These are phyloP conservation scores for Trichoderma lentiforme DNA, from an alignment of 2,329 filamentous ascomycete species.

Conservation along the genomic window DNA sequence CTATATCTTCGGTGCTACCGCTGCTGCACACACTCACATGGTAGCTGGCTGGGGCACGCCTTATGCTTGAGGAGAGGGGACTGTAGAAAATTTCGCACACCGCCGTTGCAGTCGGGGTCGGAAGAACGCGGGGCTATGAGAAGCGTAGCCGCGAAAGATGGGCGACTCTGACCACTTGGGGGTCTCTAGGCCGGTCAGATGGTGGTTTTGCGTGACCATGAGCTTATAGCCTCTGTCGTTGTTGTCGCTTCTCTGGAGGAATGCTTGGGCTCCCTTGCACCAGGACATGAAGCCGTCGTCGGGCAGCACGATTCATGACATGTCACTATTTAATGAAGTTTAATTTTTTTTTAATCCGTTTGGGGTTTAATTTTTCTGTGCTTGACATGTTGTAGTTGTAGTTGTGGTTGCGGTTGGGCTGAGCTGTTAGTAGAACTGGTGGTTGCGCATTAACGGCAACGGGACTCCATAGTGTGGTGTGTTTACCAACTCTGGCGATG, in stretches of 20 bases:
- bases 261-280: constrained; percentile 6
- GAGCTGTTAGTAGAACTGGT: neutral
- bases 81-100: constrained; percentile 27
- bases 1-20: neutral
- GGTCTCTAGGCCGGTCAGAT: constrained; percentile 6
- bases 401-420: neutral
- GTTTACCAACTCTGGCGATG: neutral
- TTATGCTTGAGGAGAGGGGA: constrained; percentile 22
- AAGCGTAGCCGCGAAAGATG: constrained; percentile 23
- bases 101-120: constrained; percentile 29
- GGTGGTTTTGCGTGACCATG: constrained; percentile 13
- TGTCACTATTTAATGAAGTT: neutral
- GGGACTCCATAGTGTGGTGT: neutral
- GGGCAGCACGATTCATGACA: constrained; percentile 10
- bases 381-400: neutral
- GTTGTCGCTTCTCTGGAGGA: constrained; percentile 3
- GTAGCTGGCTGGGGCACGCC: constrained; percentile 11
- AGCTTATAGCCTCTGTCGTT: constrained; percentile 1
- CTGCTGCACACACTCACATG: neutral
- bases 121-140: constrained; percentile 26
- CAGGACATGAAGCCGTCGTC: neutral
- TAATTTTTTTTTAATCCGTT: neutral
- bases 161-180: constrained; percentile 8
- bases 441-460: neutral
- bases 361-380: neutral